phyloP scores from a whole-genome alignment of 75 land plant genomes.

The Picea glauca region DNA sequence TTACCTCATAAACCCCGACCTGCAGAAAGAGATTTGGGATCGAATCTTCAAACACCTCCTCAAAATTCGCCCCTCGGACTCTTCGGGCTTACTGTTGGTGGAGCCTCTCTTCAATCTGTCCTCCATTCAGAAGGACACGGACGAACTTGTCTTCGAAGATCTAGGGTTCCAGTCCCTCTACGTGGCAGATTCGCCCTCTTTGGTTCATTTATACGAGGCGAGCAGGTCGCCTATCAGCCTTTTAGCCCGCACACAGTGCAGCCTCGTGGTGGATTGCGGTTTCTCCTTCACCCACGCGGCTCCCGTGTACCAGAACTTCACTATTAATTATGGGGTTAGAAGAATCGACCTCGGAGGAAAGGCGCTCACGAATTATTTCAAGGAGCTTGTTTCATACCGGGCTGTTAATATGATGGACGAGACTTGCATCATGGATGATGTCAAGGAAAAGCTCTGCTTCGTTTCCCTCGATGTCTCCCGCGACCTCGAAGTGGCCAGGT shows the following conservation, averaged over 20 bases:
- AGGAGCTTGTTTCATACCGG: slow-evolving; percentile 92
- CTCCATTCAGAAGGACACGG: slow-evolving; percentile 47
- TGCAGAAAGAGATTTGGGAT: slow-evolving; percentile 82
- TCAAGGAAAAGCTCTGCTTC: slow-evolving; percentile 94
- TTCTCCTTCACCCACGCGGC: slow-evolving; percentile 92
- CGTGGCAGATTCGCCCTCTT: slow-evolving; percentile 70
- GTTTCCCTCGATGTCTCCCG: slow-evolving; percentile 71
- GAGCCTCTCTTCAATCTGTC: slow-evolving; percentile 79
- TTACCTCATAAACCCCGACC: slow-evolving; percentile 74
- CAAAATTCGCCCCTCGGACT: slow-evolving; percentile 36
- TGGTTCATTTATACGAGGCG: slow-evolving; percentile 76
- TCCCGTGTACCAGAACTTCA: slow-evolving; percentile 79
- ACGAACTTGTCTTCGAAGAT: slow-evolving; percentile 76
- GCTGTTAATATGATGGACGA: slow-evolving; percentile 92
- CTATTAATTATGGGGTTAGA: slow-evolving; percentile 71
- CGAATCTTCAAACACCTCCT: slow-evolving; percentile 69
- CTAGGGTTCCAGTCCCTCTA: slow-evolving; percentile 65
- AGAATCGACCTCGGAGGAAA: slow-evolving; percentile 94
- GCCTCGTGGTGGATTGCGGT: slow-evolving; percentile 92
- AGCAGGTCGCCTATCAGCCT: slow-evolving; percentile 33
- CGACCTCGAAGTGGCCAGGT: slow-evolving; percentile 82
- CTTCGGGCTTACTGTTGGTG: slow-evolving; percentile 67
- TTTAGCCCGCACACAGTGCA: slow-evolving; percentile 49
- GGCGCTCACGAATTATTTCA: slow-evolving; percentile 91
- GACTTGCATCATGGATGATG: slow-evolving; percentile 87